Evolutionary conservation across 352 stramenopile species (phyloP).

Genomic region (Aphanomyces astaci): DNA sequence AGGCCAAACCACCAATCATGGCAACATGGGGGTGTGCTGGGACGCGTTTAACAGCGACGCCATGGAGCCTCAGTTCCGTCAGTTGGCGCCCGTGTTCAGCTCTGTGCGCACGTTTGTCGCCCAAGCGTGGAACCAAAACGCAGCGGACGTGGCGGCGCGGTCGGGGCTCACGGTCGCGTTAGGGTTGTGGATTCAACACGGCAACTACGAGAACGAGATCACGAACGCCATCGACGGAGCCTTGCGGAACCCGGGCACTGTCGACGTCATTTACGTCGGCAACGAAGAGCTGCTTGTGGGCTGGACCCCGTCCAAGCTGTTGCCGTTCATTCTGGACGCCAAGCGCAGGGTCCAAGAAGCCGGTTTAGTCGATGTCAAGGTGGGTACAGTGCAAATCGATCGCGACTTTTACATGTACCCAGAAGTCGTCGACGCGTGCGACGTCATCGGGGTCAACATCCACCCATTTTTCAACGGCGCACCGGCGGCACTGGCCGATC

Average conservation of each 20-base stretch:
- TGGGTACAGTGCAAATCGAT: conserved; percentile 53
- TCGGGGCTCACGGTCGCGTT: conserved; percentile 25
- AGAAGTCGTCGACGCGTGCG: conserved; percentile 26
- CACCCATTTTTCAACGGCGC: conserved; percentile 40
- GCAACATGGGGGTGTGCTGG: not conserved
- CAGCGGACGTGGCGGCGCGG: conserved; percentile 4
- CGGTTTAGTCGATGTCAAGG: conserved; percentile 19
- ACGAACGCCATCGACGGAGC: conserved; percentile 27
- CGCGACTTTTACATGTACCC: conserved; percentile 32
- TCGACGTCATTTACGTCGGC: conserved; percentile 33
- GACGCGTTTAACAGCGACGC: not conserved
- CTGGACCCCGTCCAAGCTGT: conserved; percentile 28
- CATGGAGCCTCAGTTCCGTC: not conserved
- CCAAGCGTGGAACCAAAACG: conserved; percentile 7
- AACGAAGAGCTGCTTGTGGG: conserved; percentile 38
- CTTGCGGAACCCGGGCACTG: conserved; percentile 26
- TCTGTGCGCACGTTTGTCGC: not conserved
- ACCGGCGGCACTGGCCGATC: conserved; percentile 25
- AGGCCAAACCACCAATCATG: not conserved
- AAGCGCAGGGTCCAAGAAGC: conserved; percentile 28
- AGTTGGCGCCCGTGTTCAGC: not conserved
- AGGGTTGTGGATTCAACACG: conserved; percentile 30
- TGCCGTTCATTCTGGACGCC: conserved; percentile 29
- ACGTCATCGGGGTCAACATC: conserved; percentile 36
- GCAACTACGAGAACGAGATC: conserved; percentile 30